Conservation (phyloP, 129 eudicot genomes). For the Escallonia rubra region DNA sequence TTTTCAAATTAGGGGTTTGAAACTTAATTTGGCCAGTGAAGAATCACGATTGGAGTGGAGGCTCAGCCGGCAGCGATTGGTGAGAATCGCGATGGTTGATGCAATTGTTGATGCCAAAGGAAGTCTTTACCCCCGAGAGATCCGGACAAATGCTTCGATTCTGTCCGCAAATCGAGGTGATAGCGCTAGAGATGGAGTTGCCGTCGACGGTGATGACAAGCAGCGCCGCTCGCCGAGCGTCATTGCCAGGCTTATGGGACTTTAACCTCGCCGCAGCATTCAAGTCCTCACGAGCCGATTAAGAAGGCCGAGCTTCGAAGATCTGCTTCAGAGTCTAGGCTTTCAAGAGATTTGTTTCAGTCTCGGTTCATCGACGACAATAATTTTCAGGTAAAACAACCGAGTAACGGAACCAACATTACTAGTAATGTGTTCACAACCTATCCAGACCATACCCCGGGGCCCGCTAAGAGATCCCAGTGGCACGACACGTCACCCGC, state of each 20-base stretch:
- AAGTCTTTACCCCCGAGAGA: constrained; percentile 48
- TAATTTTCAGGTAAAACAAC: constrained; percentile 33
- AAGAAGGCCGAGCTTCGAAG: constrained; percentile 48
- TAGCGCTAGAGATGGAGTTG: constrained; percentile 4
- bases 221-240: constrained; percentile 65
- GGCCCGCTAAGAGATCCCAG: no score
- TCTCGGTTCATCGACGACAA: constrained; percentile 34
- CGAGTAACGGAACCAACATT: constrained; percentile 2
- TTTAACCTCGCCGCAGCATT: constrained; percentile 40
- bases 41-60: no score
- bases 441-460: no score
- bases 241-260: constrained; percentile 89
- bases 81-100: no score
- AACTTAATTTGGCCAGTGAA: no score
- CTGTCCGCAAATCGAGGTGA: constrained; percentile 4
- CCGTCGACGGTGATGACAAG: constrained; percentile 28
- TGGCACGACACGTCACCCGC: no score
- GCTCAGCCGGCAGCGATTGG: no score
- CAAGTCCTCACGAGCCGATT: constrained; percentile 2
- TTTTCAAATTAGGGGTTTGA: no score
- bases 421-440: no score
- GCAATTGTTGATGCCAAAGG: constrained; percentile 67
- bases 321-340: constrained; percentile 69
- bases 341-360: constrained; percentile 48
- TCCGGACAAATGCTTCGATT: constrained; percentile 16